Base-by-base conservation (phyloP, 495 filamentous ascomycete genomes). In the Tetracladium marchalianum region DNA sequence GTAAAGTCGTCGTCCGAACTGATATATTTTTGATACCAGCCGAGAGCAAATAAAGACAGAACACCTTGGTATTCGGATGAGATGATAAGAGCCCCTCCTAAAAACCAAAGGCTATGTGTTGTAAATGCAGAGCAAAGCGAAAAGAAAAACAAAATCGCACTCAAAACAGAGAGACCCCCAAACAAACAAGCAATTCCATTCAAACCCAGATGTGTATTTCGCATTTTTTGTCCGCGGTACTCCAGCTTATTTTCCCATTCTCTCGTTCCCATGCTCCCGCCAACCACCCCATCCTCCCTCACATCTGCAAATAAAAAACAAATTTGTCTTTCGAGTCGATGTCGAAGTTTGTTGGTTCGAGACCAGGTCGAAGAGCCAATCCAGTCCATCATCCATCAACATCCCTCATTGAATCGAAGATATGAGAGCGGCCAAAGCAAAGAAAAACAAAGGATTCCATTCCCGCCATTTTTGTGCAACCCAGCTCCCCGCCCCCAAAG, bases 401-500 rank as follows among this genome's bases (percentile, higher is more conserved):
- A 15, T 12, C 24, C 19, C 27, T 19, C 17, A 43, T 51, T 31
- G 46, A 50, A 46, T 46, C 39, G 43, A 54, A 49, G 45, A 41
- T 47, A 27, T 27, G 22, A 27, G 22, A 27, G 22, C 22, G 22
- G 7, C 22, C 19, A 33, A 36, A 41, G 12, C 13, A 44, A 47
- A 50, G 45, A 19, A 22, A 39, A 50, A 48, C 32, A 37, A 38
- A n/a, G 31, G 45, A 24, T 48, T 45, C 46, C 51, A 54, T 36
- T 41, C 50, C 41, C 37, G 12, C 38, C 47, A 43, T 41, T 57
- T 57, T 54, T 54, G 51, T 49, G 50, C 50, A 53, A 49, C 38
- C 47, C 44, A 44, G 33, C 39, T 44, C 40, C 35, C 44, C 43
- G 36, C 53, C 35, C 47, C 35, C 13, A 39, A 53, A 53, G 46